Base-by-base conservation (phyloP, 176 grass and related monocot species). In the Zoysia pacifica region DNA sequence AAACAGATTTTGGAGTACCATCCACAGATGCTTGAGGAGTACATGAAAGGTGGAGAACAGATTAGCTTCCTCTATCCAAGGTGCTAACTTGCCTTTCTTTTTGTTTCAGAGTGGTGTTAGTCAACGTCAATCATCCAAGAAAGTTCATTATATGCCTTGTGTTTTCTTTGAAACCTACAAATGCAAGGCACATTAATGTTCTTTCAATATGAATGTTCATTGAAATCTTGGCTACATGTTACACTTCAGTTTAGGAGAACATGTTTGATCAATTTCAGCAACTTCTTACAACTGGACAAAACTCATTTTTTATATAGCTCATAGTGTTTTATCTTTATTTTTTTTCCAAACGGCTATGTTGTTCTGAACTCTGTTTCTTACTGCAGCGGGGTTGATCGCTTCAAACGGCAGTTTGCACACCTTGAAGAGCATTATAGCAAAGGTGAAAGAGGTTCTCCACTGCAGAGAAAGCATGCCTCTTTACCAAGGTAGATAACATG, bases 1-100 rank as follows among this genome's bases (percentile, higher is more conserved):
- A 78, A 92, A 82, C 87, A 97, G 94, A 97, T 97, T 86, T 84
- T 97, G 77, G 94, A 97, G 87, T 97, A 93, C 79, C 94, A 97
- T 91, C 94, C 89, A 48, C 88, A 93, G 62, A 97, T 97, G 94
- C 86, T 97, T 38, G 83, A 97, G 72, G 94, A 91, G 56, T 91
- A 90, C 73, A 80, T 97, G 75, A 85, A 81, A 79, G 94, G 89
- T 67, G 91, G 89, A 84, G 91, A 91, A 35, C 94, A 97, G 72
- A 91, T 92, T 86, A 93, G 88, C 82, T 97, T 97, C 84, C 92
- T 97, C 84, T 97, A 97, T 78, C 94, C 94, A 68, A 97, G 94
- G 94, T 93, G 51, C 70, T 20, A 48, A 84, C 38, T 64, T 85
- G 37, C 65, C 35, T 78, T 64, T 53, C 0, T 12, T 84, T 84